These are phyloP conservation scores for Physcomitrium patens DNA, from an alignment of 225 moss, liverwort and hornwort species.

Conservation along the genomic window DNA sequence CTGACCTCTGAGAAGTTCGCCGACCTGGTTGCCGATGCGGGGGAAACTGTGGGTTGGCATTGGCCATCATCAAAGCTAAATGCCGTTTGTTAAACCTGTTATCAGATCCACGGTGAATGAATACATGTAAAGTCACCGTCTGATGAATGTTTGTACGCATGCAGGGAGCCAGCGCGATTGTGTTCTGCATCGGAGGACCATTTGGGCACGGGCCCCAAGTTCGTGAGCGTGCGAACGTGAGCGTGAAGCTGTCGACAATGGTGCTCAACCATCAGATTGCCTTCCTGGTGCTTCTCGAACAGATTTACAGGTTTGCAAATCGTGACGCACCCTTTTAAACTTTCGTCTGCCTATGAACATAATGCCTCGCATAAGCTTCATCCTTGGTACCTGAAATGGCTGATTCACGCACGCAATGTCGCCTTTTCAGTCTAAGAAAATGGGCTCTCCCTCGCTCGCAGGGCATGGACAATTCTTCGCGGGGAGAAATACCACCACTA, in stretches of 20 bases:
- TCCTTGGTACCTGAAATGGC: not conserved
- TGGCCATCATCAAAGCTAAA: not conserved
- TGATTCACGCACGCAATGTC: not conserved
- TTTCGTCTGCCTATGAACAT: not conserved
- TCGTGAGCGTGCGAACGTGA: slow-evolving; percentile 71
- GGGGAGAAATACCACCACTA: slow-evolving; percentile 97
- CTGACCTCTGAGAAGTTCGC: slow-evolving; percentile 82
- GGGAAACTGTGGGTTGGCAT: slow-evolving; percentile 77
- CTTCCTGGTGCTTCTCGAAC: slow-evolving; percentile 86
- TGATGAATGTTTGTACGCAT: not conserved
- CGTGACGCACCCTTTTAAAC: not conserved
- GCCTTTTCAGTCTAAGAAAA: not conserved
- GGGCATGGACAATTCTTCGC: slow-evolving; percentile 93
- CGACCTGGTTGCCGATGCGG: slow-evolving; percentile 78
- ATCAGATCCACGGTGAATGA: not conserved
- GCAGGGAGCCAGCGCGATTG: slow-evolving; percentile 83
- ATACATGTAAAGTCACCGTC: not conserved
- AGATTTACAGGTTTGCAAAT: slow-evolving; percentile 81
- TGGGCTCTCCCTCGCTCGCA: slow-evolving; percentile 43
- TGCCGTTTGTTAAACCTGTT: not conserved
- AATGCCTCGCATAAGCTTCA: not conserved
- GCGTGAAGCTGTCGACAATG: slow-evolving; percentile 86
- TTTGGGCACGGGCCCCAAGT: slow-evolving; percentile 91
- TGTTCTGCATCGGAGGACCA: slow-evolving; percentile 93
- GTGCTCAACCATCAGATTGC: slow-evolving; percentile 93